These are phyloP conservation scores for Pulveroboletus sp. DNA, from an alignment of 768 basidiomycete species.

Conservation along the genomic window DNA sequence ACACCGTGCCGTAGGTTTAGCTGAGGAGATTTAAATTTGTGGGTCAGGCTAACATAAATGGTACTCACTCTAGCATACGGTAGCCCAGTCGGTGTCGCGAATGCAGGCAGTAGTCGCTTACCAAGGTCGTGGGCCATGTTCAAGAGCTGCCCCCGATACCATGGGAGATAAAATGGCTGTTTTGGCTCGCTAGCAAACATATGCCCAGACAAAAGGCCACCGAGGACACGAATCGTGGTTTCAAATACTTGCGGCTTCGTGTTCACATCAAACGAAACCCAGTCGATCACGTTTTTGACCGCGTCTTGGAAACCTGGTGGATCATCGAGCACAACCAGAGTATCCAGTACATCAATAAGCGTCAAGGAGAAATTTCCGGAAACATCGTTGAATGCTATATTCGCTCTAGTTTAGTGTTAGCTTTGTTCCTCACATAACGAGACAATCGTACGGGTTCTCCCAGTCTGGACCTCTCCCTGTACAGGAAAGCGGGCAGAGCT, in stretches of 20 bases:
- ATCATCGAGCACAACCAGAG: slow-evolving; percentile 84
- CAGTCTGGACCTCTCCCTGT: slow-evolving; percentile 84
- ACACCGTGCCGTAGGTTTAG: slow-evolving; percentile 83
- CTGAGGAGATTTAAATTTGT: slow-evolving; percentile 33
- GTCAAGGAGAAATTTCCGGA: slow-evolving; percentile 90
- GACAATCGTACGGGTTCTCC: slow-evolving; percentile 63
- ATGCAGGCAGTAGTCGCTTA: slow-evolving; percentile 81
- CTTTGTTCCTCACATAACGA: slow-evolving; percentile 1
- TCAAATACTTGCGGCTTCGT: slow-evolving; percentile 99
- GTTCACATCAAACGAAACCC: slow-evolving; percentile 89
- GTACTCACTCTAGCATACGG: slow-evolving; percentile 78
- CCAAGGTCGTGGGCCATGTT: slow-evolving; percentile 84
- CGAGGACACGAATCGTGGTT: slow-evolving; percentile 90
- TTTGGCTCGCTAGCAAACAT: slow-evolving; percentile 65
- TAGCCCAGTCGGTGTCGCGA: slow-evolving; percentile 84
- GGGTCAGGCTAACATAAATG: neutral
- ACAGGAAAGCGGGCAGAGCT: slow-evolving; percentile 90
- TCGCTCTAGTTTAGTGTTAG: slow-evolving; percentile 40
- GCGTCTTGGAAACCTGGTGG: slow-evolving; percentile 77
- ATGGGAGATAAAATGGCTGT: slow-evolving; percentile 70
- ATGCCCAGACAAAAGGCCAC: slow-evolving; percentile 84
- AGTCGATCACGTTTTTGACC: slow-evolving; percentile 72
- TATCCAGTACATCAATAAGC: slow-evolving; percentile 78
- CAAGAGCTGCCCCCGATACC: slow-evolving; percentile 81
- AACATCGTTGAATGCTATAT: slow-evolving; percentile 85